Evolutionary conservation across 75 land plant species (phyloP).

Genomic region (Chamaecyparis obtusa): DNA sequence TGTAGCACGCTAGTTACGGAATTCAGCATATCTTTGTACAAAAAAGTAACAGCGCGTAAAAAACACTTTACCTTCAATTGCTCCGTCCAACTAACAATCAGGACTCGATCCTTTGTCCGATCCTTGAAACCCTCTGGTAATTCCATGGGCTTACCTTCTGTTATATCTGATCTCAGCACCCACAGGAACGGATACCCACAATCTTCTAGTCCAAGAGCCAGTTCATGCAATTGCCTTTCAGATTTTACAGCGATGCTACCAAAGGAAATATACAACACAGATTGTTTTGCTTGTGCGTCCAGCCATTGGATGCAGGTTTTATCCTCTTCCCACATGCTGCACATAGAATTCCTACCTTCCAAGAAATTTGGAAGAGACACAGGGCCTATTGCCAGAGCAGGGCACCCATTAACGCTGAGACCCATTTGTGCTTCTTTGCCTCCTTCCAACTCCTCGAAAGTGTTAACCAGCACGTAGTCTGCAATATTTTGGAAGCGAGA

Average conservation of each 20-base stretch:
- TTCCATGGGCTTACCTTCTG: background rate
- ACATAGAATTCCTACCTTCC: background rate
- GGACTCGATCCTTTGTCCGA: slow-evolving; percentile 7
- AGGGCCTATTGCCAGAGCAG: background rate
- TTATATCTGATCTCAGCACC: slow-evolving; percentile 11
- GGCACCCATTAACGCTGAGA: background rate
- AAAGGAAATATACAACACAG: slow-evolving; percentile 21
- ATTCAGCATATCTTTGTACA: too few species aligned
- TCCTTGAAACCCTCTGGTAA: slow-evolving; percentile 14
- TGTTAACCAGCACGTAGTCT: background rate
- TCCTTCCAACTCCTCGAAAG: slow-evolving; percentile 12
- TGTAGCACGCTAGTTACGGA: too few species aligned
- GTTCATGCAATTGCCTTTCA: slow-evolving; percentile 6
- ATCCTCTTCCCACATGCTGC: slow-evolving; percentile 22
- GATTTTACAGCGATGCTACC: slow-evolving; percentile 14
- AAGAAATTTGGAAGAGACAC: background rate
- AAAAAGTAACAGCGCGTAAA: background rate
- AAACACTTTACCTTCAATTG: background rate
- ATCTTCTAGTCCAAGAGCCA: slow-evolving; percentile 12
- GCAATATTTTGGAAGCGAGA: background rate
- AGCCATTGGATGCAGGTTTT: slow-evolving; percentile 15
- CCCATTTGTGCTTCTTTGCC: background rate
- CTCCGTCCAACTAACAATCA: slow-evolving; percentile 9
- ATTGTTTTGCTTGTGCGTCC: background rate
- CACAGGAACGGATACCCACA: slow-evolving; percentile 14